Conservation (phyloP, 495 filamentous ascomycete species). For the Podospora pseudopauciseta region DNA sequence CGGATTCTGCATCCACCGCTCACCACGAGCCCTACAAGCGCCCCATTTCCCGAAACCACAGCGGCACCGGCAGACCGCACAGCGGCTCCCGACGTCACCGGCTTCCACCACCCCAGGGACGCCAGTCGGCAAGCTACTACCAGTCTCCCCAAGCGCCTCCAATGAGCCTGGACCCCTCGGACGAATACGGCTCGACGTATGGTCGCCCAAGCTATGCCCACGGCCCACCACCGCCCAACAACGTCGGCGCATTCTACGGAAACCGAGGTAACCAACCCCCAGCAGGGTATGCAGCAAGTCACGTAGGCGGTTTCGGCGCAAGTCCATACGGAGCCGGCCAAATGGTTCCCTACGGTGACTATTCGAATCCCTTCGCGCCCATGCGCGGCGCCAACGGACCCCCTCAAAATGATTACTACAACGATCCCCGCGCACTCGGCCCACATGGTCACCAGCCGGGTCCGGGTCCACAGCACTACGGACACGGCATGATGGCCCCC, state of each 20-base stretch:
- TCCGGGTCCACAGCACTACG: slow-evolving; percentile 6
- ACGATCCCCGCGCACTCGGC: slow-evolving; percentile 9
- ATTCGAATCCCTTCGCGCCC: slow-evolving; percentile 45
- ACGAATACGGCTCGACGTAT: slow-evolving; percentile 38
- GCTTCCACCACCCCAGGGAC: slow-evolving; percentile 30
- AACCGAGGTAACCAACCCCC: slow-evolving; percentile 24
- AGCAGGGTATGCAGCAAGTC: slow-evolving; percentile 40
- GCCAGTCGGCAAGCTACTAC: slow-evolving; percentile 32
- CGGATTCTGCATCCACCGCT: slow-evolving; percentile 70
- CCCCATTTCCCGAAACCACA: slow-evolving; percentile 29
- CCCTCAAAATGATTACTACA: slow-evolving; percentile 30
- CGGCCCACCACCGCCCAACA: slow-evolving; percentile 32
- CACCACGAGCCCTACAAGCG: slow-evolving; percentile 24
- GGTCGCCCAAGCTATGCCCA: slow-evolving; percentile 29
- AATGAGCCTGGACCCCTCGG: slow-evolving; percentile 47
- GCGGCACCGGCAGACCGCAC: slow-evolving; percentile 32
- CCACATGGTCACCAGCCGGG: slow-evolving; percentile 24
- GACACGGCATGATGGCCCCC: slow-evolving; percentile 46
- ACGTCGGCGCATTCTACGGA: slow-evolving; percentile 36
- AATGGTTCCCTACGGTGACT: slow-evolving; percentile 45
- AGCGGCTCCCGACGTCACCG: slow-evolving; percentile 38
- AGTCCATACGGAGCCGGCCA: slow-evolving; percentile 28
- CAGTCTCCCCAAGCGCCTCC: slow-evolving; percentile 38
- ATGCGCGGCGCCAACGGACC: slow-evolving; percentile 19
- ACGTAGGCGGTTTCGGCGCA: slow-evolving; percentile 38